Conservation (phyloP, 2,329 filamentous ascomycete genomes). For the Colletotrichum costaricense region DNA sequence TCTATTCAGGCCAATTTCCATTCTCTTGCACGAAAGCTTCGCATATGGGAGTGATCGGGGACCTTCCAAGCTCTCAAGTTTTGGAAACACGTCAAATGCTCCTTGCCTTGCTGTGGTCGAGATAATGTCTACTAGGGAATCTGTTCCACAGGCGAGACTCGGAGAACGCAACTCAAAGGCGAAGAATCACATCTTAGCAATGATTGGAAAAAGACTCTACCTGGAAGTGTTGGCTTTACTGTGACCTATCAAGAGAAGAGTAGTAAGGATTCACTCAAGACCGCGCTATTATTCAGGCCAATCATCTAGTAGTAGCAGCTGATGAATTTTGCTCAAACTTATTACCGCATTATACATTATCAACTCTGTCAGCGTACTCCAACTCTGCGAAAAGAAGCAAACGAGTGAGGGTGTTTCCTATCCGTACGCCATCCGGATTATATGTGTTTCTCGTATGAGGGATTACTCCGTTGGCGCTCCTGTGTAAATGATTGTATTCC, state of each 20-base stretch:
- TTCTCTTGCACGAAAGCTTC: no score
- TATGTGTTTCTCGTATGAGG: not conserved
- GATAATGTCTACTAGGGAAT: no score
- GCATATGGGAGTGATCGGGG: no score
- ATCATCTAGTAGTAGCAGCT: not conserved
- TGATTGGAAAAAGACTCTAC: not conserved
- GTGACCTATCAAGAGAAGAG: not conserved
- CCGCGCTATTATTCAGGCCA: accelerated
- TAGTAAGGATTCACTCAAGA: not conserved
- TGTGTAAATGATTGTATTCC: not conserved
- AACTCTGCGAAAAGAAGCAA: not conserved
- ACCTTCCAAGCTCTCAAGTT: no score
- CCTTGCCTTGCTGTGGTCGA: not conserved
- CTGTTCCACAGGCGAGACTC: not conserved
- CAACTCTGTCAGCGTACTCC: not conserved
- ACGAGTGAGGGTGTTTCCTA: slow-evolving; percentile 21
- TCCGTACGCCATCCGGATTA: not conserved
- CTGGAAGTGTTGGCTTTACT: not conserved
- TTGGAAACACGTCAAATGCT: not conserved
- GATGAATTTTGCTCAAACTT: not conserved
- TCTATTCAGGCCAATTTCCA: no score
- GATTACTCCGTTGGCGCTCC: not conserved
- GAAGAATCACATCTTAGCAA: not conserved
- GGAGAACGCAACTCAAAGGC: not conserved
- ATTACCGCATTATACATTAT: not conserved